These are phyloP conservation scores for Cladophialophora carrionii DNA, from an alignment of 2,329 filamentous ascomycete genomes.

Conservation along the genomic window DNA sequence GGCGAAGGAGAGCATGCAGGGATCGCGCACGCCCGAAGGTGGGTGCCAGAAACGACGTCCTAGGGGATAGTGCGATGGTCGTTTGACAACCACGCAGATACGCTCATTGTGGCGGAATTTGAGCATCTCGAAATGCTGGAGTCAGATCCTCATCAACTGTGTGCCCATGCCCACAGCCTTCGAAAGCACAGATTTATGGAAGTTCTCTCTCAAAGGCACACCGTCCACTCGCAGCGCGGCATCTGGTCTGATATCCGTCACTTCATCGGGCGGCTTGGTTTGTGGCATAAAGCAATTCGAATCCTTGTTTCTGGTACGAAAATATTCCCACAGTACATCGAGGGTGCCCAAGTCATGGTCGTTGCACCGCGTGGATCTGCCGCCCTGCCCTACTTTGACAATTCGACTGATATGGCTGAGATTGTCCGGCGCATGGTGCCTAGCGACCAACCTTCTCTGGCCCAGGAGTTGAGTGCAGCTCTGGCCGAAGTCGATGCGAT, in stretches of 20 bases:
- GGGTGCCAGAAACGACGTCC: neutral
- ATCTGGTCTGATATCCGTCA: slow-evolving; percentile 42
- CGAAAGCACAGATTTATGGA: slow-evolving; percentile 15
- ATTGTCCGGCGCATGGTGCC: slow-evolving; percentile 17
- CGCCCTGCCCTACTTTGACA: slow-evolving; percentile 7
- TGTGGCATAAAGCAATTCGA: slow-evolving; percentile 48
- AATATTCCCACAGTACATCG: slow-evolving; percentile 43
- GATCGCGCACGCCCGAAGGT: neutral
- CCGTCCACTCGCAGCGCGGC: slow-evolving; percentile 8
- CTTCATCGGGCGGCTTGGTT: slow-evolving; percentile 52
- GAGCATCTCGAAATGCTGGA: slow-evolving; percentile 7
- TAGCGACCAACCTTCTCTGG: slow-evolving; percentile 1
- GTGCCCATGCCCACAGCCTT: slow-evolving; percentile 17
- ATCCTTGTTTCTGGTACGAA: slow-evolving; percentile 46
- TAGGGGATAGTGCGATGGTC: neutral
- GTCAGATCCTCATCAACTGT: slow-evolving; percentile 6
- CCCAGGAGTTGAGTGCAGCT: slow-evolving; percentile 12
- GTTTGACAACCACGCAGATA: slow-evolving; percentile 6
- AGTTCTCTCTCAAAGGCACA: slow-evolving; percentile 14
- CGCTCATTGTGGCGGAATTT: slow-evolving; percentile 8
- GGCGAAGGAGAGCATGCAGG: neutral
- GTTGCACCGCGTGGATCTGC: slow-evolving; percentile 9
- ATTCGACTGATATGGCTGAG: slow-evolving; percentile 5
- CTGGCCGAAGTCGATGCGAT: slow-evolving; percentile 14
- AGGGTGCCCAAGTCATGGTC: slow-evolving; percentile 16